These are phyloP conservation scores for Microbotryum saponariae DNA, from an alignment of 1,284 basidiomycete species.

Conservation along the genomic window DNA sequence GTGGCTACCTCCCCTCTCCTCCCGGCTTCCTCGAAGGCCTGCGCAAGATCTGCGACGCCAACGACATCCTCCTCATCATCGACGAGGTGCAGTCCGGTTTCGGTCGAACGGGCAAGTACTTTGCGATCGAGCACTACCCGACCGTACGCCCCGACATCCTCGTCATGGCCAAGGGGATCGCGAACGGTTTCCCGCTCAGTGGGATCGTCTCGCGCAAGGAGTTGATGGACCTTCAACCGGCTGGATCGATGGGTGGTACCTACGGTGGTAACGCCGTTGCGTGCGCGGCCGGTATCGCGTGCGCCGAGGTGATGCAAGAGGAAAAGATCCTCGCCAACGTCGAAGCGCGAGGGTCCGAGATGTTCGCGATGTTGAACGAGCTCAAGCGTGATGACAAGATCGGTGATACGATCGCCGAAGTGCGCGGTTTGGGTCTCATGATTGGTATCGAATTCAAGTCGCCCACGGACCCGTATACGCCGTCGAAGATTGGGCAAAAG, in stretches of 20 bases:
- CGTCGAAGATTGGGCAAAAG: slow-evolving; percentile 42
- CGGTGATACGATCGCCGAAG: slow-evolving; percentile 43
- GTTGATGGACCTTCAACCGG: slow-evolving; percentile 67
- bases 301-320: slow-evolving; percentile 64
- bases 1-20: slow-evolving; percentile 85
- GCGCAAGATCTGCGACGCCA: slow-evolving; percentile 73
- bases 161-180: slow-evolving; percentile 85
- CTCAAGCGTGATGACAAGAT: slow-evolving; percentile 40
- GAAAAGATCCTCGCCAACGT: slow-evolving; percentile 76
- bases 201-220: slow-evolving; percentile 75
- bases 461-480: slow-evolving; percentile 29
- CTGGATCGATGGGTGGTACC: slow-evolving; percentile 72
- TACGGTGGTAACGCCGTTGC: slow-evolving; percentile 75
- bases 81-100: slow-evolving; percentile 68
- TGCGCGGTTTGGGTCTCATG: slow-evolving; percentile 44
- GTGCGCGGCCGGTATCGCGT: slow-evolving; percentile 78
- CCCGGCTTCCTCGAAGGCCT: slow-evolving; percentile 69
- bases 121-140: slow-evolving; percentile 54
- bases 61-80: slow-evolving; percentile 54
- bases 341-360: slow-evolving; percentile 58
- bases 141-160: slow-evolving; percentile 80
- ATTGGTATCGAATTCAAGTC: slow-evolving; percentile 41
- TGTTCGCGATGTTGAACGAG: slow-evolving; percentile 56
- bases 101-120: slow-evolving; percentile 80
- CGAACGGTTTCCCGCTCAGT: slow-evolving; percentile 88